Evolutionary conservation across 2,329 filamentous ascomycete genomes (phyloP).

Genomic region (Diaporthe destruens): DNA sequence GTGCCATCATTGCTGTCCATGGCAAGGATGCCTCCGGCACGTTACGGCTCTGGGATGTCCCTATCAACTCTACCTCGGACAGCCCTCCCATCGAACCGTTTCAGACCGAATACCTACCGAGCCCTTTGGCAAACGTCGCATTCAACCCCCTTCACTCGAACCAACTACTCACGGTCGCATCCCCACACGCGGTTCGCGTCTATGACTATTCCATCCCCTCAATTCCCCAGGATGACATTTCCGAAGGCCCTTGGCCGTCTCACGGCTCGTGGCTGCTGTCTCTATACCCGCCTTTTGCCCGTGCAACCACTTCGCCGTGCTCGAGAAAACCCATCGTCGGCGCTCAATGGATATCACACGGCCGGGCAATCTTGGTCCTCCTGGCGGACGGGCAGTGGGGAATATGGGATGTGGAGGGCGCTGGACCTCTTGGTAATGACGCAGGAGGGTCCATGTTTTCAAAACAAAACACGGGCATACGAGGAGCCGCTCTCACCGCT

Average conservation of each 20-base stretch:
- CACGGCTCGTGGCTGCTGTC: slow-evolving; percentile 76
- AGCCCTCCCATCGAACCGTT: slow-evolving; percentile 61
- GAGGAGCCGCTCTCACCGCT: slow-evolving; percentile 68
- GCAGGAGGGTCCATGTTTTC: slow-evolving; percentile 59
- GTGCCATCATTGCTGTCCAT: slow-evolving; percentile 71
- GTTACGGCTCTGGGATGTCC: slow-evolving; percentile 69
- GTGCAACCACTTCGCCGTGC: slow-evolving; percentile 57
- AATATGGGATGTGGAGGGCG: slow-evolving; percentile 75
- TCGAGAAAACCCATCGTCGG: slow-evolving; percentile 71
- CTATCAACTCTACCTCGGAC: slow-evolving; percentile 58
- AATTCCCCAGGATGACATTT: slow-evolving; percentile 64
- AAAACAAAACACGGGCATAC: slow-evolving; percentile 64
- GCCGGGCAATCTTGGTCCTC: slow-evolving; percentile 69
- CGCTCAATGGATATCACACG: slow-evolving; percentile 72
- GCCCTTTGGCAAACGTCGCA: slow-evolving; percentile 66
- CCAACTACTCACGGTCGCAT: slow-evolving; percentile 69
- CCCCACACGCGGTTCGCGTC: slow-evolving; percentile 68
- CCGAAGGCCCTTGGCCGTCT: slow-evolving; percentile 63
- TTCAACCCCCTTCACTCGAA: slow-evolving; percentile 68
- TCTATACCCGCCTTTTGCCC: slow-evolving; percentile 68
- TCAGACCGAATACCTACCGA: slow-evolving; percentile 70
- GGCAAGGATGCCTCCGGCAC: slow-evolving; percentile 70
- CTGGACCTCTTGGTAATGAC: slow-evolving; percentile 56
- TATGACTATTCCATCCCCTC: slow-evolving; percentile 71
- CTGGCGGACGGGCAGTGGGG: slow-evolving; percentile 76